Conservation (phyloP, 306 rosid genomes). For the Glycine latifolia region DNA sequence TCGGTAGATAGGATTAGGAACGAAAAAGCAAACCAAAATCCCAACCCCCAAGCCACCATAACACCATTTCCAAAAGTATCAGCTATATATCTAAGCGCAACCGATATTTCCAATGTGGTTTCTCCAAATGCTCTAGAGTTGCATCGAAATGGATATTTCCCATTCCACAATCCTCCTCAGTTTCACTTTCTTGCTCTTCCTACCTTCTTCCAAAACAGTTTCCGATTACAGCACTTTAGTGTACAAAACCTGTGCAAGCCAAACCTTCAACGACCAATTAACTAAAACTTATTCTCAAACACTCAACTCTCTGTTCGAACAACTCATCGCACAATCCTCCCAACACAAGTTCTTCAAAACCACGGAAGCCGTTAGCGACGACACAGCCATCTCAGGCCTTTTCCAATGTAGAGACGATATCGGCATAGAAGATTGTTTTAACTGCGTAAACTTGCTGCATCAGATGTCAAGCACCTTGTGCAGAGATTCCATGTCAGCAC, state of each 20-base stretch:
- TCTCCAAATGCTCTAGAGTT: not conserved
- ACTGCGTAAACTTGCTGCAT: constrained; percentile 59
- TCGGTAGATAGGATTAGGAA: constrained; percentile 61
- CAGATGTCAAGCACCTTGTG: constrained; percentile 58
- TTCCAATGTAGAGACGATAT: constrained; percentile 77
- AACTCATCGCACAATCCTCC: constrained; percentile 61
- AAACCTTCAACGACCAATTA: constrained; percentile 41
- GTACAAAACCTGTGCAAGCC: constrained; percentile 63
- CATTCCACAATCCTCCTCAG: constrained; percentile 31
- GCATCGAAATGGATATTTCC: constrained; percentile 33
- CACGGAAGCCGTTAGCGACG: constrained; percentile 30
- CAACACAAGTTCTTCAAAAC: constrained; percentile 65
- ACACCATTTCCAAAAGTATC: constrained; percentile 18
- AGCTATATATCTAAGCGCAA: not conserved
- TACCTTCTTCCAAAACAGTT: constrained; percentile 42
- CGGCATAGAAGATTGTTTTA: constrained; percentile 55
- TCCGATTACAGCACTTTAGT: constrained; percentile 56
- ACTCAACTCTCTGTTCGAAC: constrained; percentile 63
- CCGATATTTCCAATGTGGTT: too few relatives aligned
- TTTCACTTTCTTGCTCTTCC: constrained; percentile 29
- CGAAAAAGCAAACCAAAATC: constrained; percentile 46
- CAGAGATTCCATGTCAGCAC: constrained; percentile 50
- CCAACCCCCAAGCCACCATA: constrained; percentile 41
- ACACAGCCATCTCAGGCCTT: constrained; percentile 50
- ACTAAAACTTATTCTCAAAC: constrained; percentile 40